These are phyloP conservation scores for Galeopsis tetrahit DNA, from an alignment of 257 asterid species.

Conservation along the genomic window DNA sequence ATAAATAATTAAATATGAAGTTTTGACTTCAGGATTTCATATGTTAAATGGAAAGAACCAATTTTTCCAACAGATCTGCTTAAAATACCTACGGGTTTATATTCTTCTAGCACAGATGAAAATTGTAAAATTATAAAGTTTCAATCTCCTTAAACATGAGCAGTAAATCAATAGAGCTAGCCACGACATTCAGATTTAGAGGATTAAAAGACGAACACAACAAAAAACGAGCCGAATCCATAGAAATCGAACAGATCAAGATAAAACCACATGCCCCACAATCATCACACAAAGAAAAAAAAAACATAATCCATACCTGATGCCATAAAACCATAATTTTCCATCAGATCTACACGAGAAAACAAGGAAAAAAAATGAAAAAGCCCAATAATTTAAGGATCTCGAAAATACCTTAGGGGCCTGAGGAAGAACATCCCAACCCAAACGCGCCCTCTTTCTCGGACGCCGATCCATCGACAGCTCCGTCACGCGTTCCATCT, in stretches of 20 bases:
- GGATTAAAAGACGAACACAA: neutral
- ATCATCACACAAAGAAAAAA: neutral
- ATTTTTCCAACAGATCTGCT: neutral
- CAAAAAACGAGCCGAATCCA: neutral
- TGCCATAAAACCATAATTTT: conserved; percentile 33
- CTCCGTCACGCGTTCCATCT: conserved; percentile 91
- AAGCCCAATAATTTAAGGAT: conserved; percentile 19
- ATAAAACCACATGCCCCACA: neutral
- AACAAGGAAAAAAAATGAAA: neutral
- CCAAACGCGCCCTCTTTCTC: conserved; percentile 80
- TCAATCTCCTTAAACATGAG: neutral
- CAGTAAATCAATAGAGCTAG: neutral
- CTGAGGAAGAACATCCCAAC: conserved; percentile 89
- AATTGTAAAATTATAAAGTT: neutral
- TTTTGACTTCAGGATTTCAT: neutral
- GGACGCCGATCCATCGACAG: conserved; percentile 85
- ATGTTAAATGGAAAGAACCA: neutral
- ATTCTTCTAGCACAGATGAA: neutral
- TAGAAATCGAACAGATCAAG: conserved; percentile 20
- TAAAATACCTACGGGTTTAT: neutral
- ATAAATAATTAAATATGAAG: neutral
- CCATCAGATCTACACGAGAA: conserved; percentile 58
- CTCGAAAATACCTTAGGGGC: conserved; percentile 61
- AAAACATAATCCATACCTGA: conserved; percentile 43
- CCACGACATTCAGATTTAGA: neutral